These are phyloP conservation scores for Spirogloea muscicola DNA, from an alignment of 139 green algal species.

Conservation along the genomic window DNA sequence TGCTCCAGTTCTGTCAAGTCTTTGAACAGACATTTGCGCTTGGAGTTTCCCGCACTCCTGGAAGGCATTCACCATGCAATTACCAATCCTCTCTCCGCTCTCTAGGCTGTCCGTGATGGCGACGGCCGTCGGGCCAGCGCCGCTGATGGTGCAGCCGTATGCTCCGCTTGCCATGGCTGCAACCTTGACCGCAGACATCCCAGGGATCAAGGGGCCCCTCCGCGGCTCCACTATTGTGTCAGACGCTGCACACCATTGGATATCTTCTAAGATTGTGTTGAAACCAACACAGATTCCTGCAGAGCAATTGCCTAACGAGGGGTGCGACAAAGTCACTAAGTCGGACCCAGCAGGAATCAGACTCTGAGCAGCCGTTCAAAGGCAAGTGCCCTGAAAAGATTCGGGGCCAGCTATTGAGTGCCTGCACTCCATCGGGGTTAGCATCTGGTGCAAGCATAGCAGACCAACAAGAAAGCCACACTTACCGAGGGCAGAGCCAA, in stretches of 20 bases:
- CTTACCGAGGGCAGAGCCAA: conserved; percentile 68
- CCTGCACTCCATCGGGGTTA: no score
- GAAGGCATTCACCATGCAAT: conserved; percentile 68
- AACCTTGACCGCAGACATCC: conserved; percentile 83
- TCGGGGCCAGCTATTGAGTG: neutral
- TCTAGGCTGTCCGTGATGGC: conserved; percentile 74
- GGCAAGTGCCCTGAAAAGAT: neutral
- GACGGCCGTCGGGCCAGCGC: conserved; percentile 90
- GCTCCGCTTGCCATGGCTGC: conserved; percentile 81
- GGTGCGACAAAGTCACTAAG: neutral
- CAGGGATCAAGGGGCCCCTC: conserved; percentile 85
- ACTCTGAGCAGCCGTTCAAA: neutral
- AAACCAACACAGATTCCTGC: no score
- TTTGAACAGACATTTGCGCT: conserved; percentile 8
- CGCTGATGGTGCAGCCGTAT: conserved; percentile 93
- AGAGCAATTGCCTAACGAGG: neutral
- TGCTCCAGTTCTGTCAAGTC: conserved; percentile 11
- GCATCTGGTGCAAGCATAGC: neutral
- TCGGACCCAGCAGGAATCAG: neutral
- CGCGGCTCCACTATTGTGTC: conserved; percentile 93
- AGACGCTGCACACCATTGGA: conserved; percentile 54
- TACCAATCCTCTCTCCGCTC: conserved; percentile 61
- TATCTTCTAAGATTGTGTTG: no score
- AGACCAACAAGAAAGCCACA: neutral
- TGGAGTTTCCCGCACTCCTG: conserved; percentile 28